phyloP scores from a whole-genome alignment of 2,329 filamentous ascomycete species.

The Calonectria pseudoreteaudii region DNA sequence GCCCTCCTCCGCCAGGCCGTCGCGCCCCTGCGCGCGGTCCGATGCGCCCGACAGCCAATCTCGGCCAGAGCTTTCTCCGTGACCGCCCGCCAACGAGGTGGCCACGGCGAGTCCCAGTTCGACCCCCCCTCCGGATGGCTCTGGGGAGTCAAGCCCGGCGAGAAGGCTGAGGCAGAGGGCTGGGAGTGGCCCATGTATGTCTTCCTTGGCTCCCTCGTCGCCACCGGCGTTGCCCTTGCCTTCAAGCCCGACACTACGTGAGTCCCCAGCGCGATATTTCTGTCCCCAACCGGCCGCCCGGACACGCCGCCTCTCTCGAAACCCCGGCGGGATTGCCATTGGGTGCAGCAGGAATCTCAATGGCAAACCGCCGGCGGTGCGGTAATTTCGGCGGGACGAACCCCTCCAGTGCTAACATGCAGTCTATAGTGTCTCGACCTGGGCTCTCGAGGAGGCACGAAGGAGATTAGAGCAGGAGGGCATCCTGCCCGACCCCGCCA shows the following conservation, averaged over 20 bases:
- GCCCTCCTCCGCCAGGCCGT: slow-evolving; percentile 51
- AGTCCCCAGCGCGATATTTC: slow-evolving; percentile 57
- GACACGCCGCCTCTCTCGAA: background rate
- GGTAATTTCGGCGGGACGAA: slow-evolving; percentile 38
- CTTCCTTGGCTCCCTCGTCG: slow-evolving; percentile 81
- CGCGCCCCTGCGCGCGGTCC: slow-evolving; percentile 52
- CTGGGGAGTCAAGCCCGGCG: slow-evolving; percentile 91
- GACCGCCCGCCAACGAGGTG: slow-evolving; percentile 56
- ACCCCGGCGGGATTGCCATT: slow-evolving; percentile 6
- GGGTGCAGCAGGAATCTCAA: slow-evolving; percentile 6
- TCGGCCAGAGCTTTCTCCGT: slow-evolving; percentile 56
- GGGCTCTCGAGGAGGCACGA: slow-evolving; percentile 97
- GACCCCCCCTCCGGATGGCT: slow-evolving; percentile 93
- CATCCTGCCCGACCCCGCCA: slow-evolving; percentile 82
- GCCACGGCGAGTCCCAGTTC: slow-evolving; percentile 76
- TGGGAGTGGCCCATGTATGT: slow-evolving; percentile 92
- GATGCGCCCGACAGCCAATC: slow-evolving; percentile 51
- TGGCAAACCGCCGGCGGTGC: slow-evolving; percentile 27
- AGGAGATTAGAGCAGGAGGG: slow-evolving; percentile 96
- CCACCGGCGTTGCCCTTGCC: slow-evolving; percentile 84
- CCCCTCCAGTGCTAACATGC: slow-evolving; percentile 41
- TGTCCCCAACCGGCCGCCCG: slow-evolving; percentile 13
- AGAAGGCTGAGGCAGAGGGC: slow-evolving; percentile 95
- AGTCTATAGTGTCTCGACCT: slow-evolving; percentile 89
- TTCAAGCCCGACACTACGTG: slow-evolving; percentile 99